Conservation (phyloP, 441 rosid species). For the Erodium chrysanthum region DNA sequence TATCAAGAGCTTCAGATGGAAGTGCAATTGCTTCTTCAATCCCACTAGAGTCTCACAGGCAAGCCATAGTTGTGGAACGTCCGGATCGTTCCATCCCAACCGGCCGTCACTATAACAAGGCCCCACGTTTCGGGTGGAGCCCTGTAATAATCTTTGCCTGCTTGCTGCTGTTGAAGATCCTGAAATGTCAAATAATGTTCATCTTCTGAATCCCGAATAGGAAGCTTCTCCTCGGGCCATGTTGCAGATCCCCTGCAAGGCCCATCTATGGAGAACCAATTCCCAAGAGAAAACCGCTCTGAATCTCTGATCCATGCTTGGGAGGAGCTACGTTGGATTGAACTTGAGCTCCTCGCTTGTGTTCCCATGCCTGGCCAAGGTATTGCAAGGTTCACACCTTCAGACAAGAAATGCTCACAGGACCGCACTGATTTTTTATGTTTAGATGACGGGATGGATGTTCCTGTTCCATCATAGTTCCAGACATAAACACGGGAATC, state of each 20-base stretch:
- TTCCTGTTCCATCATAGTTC: slow-evolving; percentile 35
- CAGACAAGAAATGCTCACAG: slow-evolving; percentile 55
- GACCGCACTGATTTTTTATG: slow-evolving; percentile 37
- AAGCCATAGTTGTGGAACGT: slow-evolving; percentile 70
- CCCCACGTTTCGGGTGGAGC: slow-evolving; percentile 52
- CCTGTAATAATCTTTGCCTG: neutral
- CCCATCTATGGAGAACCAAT: slow-evolving; percentile 44
- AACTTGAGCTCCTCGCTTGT: slow-evolving; percentile 6
- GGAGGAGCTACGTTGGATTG: neutral
- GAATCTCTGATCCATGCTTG: slow-evolving; percentile 28
- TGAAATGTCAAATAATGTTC: neutral
- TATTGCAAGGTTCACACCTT: slow-evolving; percentile 50
- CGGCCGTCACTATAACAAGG: slow-evolving; percentile 62
- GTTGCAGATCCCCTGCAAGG: slow-evolving; percentile 15
- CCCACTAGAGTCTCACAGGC: slow-evolving; percentile 29
- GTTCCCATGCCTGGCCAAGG: slow-evolving; percentile 39
- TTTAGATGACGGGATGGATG: slow-evolving; percentile 27
- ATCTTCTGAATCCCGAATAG: neutral
- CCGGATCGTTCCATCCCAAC: slow-evolving; percentile 55
- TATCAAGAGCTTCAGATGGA: too few species aligned
- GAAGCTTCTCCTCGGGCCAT: slow-evolving; percentile 9
- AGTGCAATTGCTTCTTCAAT: too few species aligned
- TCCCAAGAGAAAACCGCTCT: slow-evolving; percentile 38
- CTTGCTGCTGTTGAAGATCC: neutral
- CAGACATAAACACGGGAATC: slow-evolving; percentile 66